phyloP scores from a whole-genome alignment of 176 grass and related monocot species.

The Miscanthus lutarioriparius region DNA sequence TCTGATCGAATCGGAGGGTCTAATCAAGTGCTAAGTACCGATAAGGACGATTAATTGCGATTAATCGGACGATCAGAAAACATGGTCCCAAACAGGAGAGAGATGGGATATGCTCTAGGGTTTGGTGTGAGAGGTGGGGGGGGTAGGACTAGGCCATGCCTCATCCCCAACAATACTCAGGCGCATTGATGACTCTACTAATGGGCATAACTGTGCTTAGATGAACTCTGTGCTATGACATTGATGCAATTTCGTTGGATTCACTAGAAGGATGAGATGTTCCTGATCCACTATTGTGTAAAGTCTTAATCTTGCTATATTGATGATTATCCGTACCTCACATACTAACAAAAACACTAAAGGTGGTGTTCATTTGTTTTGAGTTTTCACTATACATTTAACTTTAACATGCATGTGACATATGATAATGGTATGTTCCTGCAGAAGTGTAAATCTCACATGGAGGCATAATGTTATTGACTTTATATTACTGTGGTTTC shows the following conservation, averaged over 20 bases:
- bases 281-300: background rate
- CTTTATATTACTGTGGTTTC: background rate
- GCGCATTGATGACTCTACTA: background rate
- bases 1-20: too few species aligned
- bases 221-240: background rate
- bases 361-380: background rate
- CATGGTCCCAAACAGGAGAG: too few species aligned
- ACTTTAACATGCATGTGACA: background rate
- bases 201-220: background rate
- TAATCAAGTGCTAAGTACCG: too few species aligned
- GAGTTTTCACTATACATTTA: background rate
- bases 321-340: background rate
- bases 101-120: too few species aligned
- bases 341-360: background rate
- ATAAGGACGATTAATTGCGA: too few species aligned
- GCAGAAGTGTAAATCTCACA: background rate
- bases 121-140: too few species aligned
- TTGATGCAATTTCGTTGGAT: background rate
- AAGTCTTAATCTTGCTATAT: background rate
- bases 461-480: background rate
- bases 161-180: background rate
- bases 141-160: background rate
- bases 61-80: too few species aligned
- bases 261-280: background rate
- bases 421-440: background rate